Conservation (phyloP, 1,139 yeast genomes). For the Debaryomyces robertsiae region DNA sequence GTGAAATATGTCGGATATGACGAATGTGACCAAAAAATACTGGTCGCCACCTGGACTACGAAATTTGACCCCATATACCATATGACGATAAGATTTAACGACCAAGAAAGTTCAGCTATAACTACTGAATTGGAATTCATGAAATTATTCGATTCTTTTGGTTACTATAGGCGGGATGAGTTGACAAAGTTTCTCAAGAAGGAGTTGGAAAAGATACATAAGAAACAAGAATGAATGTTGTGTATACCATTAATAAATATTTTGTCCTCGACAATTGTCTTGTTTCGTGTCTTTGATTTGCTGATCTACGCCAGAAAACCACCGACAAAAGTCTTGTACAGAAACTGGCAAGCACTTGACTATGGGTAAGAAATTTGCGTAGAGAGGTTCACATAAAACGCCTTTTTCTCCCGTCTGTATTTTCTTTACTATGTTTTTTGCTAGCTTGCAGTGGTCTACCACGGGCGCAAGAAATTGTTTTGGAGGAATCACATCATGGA, state of each 20-base stretch:
- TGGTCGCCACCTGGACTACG: constrained; percentile 39
- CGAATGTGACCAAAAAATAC: constrained; percentile 37
- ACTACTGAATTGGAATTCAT: constrained; percentile 37
- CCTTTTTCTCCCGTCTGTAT: constrained; percentile 56
- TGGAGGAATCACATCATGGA: constrained; percentile 61
- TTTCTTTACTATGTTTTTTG: constrained; percentile 41
- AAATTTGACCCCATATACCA: constrained; percentile 50
- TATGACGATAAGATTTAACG: constrained; percentile 32
- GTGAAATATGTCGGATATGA: constrained; percentile 61
- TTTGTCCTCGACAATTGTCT: not conserved
- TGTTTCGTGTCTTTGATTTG: constrained; percentile 21
- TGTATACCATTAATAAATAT: constrained; percentile 4
- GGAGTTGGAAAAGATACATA: constrained; percentile 28
- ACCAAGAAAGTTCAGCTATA: constrained; percentile 23
- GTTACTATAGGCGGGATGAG: constrained; percentile 46
- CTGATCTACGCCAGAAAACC: constrained; percentile 57
- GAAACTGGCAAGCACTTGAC: constrained; percentile 55
- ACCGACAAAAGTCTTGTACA: constrained; percentile 48
- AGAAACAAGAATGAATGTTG: constrained; percentile 18
- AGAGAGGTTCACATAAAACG: constrained; percentile 56
- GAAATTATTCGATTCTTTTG: constrained; percentile 50
- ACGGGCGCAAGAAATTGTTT: constrained; percentile 66
- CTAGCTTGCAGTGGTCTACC: constrained; percentile 45
- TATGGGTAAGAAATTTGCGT: constrained; percentile 58
- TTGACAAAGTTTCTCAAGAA: constrained; percentile 33